Conservation (phyloP, 768 basidiomycete species). For the Tremella fuciformis region DNA sequence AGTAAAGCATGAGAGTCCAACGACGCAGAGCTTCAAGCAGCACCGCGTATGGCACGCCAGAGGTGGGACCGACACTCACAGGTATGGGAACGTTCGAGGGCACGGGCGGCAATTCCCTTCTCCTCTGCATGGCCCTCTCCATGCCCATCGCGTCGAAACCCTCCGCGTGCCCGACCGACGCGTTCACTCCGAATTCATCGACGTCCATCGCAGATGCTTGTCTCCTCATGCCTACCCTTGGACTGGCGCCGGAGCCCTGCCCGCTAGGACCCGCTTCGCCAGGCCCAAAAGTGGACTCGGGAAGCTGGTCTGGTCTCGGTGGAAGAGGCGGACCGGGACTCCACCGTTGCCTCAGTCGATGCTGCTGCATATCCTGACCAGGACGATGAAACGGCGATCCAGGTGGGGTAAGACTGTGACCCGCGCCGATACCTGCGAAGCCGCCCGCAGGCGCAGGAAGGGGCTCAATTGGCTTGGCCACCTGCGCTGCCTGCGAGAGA, state of each 20-base stretch:
- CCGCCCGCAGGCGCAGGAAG: slow-evolving; percentile 5
- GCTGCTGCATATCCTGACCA: slow-evolving; percentile 18
- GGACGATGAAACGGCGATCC: slow-evolving; percentile 30
- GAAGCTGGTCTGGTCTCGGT: slow-evolving; percentile 16
- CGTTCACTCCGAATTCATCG: slow-evolving; percentile 1
- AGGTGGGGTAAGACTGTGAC: slow-evolving; percentile 42
- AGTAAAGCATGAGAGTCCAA: neutral
- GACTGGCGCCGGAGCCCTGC: slow-evolving; percentile 5
- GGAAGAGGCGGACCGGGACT: slow-evolving; percentile 19
- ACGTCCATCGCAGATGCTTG: slow-evolving; percentile 3
- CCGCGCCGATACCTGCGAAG: slow-evolving; percentile 41
- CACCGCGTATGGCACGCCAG: neutral
- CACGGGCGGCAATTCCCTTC: slow-evolving; percentile 28
- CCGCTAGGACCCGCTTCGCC: neutral
- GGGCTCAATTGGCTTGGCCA: slow-evolving; percentile 25
- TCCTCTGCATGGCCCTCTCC: slow-evolving; percentile 11
- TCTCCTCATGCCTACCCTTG: slow-evolving; percentile 1
- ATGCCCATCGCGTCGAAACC: neutral
- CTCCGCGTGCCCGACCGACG: neutral
- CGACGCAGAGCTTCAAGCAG: neutral
- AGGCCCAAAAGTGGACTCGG: slow-evolving; percentile 19
- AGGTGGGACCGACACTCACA: too few relatives aligned
- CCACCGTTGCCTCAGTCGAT: slow-evolving; percentile 14
- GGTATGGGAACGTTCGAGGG: slow-evolving; percentile 28
- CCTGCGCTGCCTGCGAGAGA: slow-evolving; percentile 24